Evolutionary conservation across 352 stramenopile species (phyloP).

Genomic region (Pythium dissimile): DNA sequence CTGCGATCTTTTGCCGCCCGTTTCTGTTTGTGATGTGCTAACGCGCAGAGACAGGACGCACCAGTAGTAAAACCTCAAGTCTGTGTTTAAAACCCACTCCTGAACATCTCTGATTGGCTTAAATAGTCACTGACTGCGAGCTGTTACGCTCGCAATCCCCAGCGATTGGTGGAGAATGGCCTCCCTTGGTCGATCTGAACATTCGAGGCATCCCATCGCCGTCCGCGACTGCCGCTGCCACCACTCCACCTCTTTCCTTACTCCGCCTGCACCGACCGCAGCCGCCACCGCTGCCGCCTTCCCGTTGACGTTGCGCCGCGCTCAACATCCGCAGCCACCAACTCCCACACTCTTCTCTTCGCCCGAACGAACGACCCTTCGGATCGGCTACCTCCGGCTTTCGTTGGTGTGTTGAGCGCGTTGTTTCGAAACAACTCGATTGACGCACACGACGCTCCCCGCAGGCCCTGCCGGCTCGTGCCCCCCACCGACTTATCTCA

Average conservation of each 20-base stretch:
- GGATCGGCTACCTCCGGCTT: neutral
- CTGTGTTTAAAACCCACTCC: neutral
- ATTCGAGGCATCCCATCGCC: too few relatives aligned
- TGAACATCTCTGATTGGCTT: neutral
- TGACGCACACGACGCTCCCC: neutral
- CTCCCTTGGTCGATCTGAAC: neutral
- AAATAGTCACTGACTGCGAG: neutral
- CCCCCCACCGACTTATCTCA: conserved; percentile 11
- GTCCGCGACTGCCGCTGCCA: too few relatives aligned
- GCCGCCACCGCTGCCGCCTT: neutral
- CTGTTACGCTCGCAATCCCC: neutral
- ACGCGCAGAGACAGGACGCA: neutral
- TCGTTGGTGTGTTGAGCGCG: conserved; percentile 4
- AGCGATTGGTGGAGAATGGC: conserved; percentile 17
- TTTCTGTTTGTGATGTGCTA: conserved; percentile 1
- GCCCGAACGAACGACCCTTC: neutral
- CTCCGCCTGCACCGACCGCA: neutral
- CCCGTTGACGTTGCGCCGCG: too few relatives aligned
- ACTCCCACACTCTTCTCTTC: neutral
- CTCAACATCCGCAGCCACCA: neutral
- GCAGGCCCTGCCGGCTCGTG: conserved; percentile 12
- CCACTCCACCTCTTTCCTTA: neutral
- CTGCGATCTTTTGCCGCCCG: neutral
- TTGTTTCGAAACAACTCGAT: neutral
- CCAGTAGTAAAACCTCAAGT: neutral